Conservation (phyloP, 345 rosid genomes). For the Geranium brycei region DNA sequence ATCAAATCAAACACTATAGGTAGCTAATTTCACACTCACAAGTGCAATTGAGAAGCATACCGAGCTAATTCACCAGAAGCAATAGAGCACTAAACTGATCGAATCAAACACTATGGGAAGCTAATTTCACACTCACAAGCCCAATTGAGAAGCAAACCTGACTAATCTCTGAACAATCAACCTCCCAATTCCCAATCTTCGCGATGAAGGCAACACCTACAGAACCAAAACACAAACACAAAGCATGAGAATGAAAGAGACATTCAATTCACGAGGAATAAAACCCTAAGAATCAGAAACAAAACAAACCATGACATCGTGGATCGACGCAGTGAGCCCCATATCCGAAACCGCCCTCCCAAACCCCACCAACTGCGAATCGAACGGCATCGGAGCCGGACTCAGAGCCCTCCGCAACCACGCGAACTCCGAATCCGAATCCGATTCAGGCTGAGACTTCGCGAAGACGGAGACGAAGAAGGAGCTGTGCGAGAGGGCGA, state of each 20-base stretch:
- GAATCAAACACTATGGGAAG: too few relatives aligned
- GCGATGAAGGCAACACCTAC: conserved; percentile 68
- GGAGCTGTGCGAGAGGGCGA: conserved; percentile 54
- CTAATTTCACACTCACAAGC: too few relatives aligned
- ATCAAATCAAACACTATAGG: too few relatives aligned
- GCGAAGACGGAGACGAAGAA: conserved; percentile 65
- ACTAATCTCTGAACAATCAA: conserved; percentile 54
- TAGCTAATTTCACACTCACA: too few relatives aligned
- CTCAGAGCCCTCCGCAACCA: conserved; percentile 64
- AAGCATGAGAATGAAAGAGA: neutral
- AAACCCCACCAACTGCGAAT: conserved; percentile 57
- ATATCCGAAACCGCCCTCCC: conserved; percentile 77
- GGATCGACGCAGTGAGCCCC: conserved; percentile 74
- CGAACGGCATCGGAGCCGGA: conserved; percentile 38
- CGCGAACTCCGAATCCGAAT: conserved; percentile 36
- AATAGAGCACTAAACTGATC: too few relatives aligned
- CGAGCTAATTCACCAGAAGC: conserved; percentile 9
- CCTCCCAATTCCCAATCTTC: conserved; percentile 63
- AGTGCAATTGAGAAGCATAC: conserved; percentile 19
- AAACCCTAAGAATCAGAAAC: neutral
- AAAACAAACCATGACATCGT: conserved; percentile 57
- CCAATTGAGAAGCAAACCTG: conserved; percentile 31
- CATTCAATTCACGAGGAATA: too few relatives aligned
- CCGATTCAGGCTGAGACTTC: conserved; percentile 13
- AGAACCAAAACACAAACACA: conserved; percentile 2